These are phyloP conservation scores for Penicillium oxalicum DNA, from an alignment of 2,329 filamentous ascomycete genomes.

Conservation along the genomic window DNA sequence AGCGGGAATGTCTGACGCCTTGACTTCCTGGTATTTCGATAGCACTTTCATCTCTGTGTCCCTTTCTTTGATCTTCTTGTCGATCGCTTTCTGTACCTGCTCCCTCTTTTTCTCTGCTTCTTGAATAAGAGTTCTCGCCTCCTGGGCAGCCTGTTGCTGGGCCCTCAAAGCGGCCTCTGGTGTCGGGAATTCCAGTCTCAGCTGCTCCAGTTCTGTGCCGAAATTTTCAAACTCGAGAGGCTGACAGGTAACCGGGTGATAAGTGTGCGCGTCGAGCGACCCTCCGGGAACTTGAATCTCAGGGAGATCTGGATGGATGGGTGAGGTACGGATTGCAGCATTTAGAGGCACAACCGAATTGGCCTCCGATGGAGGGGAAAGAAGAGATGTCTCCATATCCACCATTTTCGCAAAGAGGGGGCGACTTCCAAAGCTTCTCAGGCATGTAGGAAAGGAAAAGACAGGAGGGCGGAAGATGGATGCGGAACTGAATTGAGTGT, in stretches of 20 bases:
- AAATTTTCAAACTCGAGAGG: conserved; percentile 29
- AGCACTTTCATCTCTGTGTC: conserved; percentile 40
- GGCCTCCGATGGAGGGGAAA: conserved; percentile 33
- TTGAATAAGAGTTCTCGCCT: conserved; percentile 34
- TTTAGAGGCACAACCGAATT: conserved; percentile 28
- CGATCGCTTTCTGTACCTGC: conserved; percentile 36
- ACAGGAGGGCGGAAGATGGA: background rate
- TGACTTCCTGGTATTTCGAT: conserved; percentile 38
- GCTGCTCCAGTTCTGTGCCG: conserved; percentile 27
- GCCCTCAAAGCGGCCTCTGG: conserved; percentile 32
- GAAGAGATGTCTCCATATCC: conserved; percentile 27
- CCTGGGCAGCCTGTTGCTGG: conserved; percentile 34
- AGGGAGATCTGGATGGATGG: conserved; percentile 36
- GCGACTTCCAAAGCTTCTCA: background rate
- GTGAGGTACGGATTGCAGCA: conserved; percentile 31
- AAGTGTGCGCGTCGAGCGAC: conserved; percentile 29
- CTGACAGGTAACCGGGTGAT: conserved; percentile 36
- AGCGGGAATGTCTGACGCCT: conserved; percentile 26
- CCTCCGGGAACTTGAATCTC: conserved; percentile 37
- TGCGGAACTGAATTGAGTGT: background rate
- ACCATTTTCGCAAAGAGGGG: conserved; percentile 5
- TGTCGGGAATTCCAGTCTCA: conserved; percentile 34
- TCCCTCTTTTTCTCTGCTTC: conserved; percentile 35
- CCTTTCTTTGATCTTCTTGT: conserved; percentile 40
- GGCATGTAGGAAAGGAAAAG: background rate